Percentiles rank a stretch among this genome's conserved stretches.
These are phyloP conservation scores for Barnettozyma pratensis DNA, from an alignment of 805 yeast genomes.

Conservation along the genomic window DNA sequence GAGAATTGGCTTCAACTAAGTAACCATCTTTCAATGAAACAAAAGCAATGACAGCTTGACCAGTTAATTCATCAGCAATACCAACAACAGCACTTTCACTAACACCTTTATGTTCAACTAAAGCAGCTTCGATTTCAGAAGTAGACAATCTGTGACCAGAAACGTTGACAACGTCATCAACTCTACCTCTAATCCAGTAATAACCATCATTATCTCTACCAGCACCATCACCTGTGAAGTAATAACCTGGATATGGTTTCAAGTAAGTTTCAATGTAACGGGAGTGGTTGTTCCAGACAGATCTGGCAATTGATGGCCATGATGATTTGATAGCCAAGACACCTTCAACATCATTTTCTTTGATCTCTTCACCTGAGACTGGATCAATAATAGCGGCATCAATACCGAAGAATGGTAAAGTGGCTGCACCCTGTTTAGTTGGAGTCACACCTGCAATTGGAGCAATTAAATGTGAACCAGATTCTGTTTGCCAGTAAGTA, in stretches of 20 bases:
- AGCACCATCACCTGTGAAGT: slow-evolving; percentile 98
- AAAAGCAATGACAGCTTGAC: slow-evolving; percentile 91
- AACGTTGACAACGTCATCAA: slow-evolving; percentile 96
- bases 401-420: slow-evolving; percentile 94
- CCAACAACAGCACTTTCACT: slow-evolving; percentile 98
- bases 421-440: slow-evolving; percentile 96
- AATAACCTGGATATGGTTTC: slow-evolving; percentile 87
- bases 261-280: slow-evolving; percentile 89
- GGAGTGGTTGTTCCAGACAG: slow-evolving; percentile 83
- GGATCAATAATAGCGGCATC: slow-evolving; percentile 92
- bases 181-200: slow-evolving; percentile 97
- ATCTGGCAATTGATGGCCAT: slow-evolving; percentile 99
- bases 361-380: slow-evolving; percentile 77
- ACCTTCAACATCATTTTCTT: slow-evolving; percentile 92
- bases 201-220: slow-evolving; percentile 95
- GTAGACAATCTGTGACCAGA: slow-evolving; percentile 98
- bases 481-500: slow-evolving; percentile 99
- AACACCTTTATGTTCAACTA: slow-evolving; percentile 72
- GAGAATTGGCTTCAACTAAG: slow-evolving; percentile 26
- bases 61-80: slow-evolving; percentile 89
- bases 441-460: slow-evolving; percentile 94
- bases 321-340: slow-evolving; percentile 84
- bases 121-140: slow-evolving; percentile 93
- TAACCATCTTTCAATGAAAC: slow-evolving; percentile 68
- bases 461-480: slow-evolving; percentile 92